Evolutionary conservation across 345 rosid genomes (phyloP), one percentile per base, ranked within the genome.

Genomic region (Salix viminalis): DNA sequence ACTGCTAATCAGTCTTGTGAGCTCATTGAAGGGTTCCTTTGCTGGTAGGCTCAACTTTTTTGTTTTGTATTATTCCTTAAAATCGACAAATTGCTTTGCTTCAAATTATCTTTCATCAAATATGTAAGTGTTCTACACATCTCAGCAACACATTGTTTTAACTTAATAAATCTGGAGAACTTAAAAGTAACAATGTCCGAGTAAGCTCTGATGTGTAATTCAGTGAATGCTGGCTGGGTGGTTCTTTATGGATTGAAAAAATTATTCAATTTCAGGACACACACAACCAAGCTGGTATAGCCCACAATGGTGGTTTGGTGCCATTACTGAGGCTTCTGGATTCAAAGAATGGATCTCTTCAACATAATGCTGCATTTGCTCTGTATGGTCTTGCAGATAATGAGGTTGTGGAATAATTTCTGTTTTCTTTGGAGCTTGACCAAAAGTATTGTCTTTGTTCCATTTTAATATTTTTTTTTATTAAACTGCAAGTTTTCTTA

Each of bases 351-450:
- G 98, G 98, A 71, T 96, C 97, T 68, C 84, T 96, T 89, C 99
- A 96, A 84, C 99, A 96, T 75, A 96, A 94, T 87, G 99, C 97
- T 56, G 99, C 99, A 26, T 96, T 96, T 91, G 95, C 99, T 79
- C 92, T 96, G 46, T 96, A 94, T 84, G 99, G 99, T 69, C 97
- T 96, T 76, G 98, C 97, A 58, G 99, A 96, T 77, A 96, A 96
- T 83, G 98, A 96, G 99, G 99, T 94, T 83, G 23, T 69, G 65
- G 11, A 83, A 37, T 67, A 62, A n/a, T 48, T 54, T 71, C 65
- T 67, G 69, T 34, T 72, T 19, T 9, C 66, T 83, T 73, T 37
- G 62, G 65, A 69, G 39, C 69, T 75, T 65, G 76, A 76, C 74
- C 56, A 24, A 71, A 76, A 46, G 83, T 24, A 62, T 48, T 0